phyloP scores from a whole-genome alignment of 768 basidiomycete genomes.

The Clathrus columnatus region DNA sequence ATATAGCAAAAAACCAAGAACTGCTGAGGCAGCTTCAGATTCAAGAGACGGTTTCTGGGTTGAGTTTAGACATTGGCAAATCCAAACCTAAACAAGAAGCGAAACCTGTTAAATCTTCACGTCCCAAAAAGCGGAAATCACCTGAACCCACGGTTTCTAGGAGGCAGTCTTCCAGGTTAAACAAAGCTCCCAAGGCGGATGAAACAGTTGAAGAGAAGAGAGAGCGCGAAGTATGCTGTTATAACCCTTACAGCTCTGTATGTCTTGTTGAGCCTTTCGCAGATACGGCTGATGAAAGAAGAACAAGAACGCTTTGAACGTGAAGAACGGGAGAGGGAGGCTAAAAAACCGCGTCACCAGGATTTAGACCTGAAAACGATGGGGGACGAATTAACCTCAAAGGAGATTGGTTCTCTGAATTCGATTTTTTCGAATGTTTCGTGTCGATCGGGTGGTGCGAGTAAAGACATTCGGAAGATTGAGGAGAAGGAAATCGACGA shows the following conservation, averaged over 20 bases:
- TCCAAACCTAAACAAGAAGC: conserved; percentile 33
- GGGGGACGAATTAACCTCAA: conserved; percentile 37
- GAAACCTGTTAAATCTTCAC: conserved; percentile 55
- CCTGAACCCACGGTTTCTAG: conserved; percentile 37
- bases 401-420: conserved; percentile 40
- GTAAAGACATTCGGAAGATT: conserved; percentile 31
- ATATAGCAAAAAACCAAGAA: conserved; percentile 72
- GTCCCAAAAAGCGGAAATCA: conserved; percentile 44
- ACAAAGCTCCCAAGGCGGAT: conserved; percentile 35
- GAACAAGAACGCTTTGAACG: conserved; percentile 54
- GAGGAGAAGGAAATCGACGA: conserved; percentile 42
- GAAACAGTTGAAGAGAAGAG: conserved; percentile 58
- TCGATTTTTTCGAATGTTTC: conserved; percentile 31
- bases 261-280: conserved; percentile 35
- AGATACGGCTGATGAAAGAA: conserved; percentile 40
- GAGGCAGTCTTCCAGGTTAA: conserved; percentile 59
- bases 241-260: not conserved
- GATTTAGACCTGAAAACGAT: conserved; percentile 54
- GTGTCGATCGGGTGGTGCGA: conserved; percentile 37
- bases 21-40: conserved; percentile 66
- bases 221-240: conserved; percentile 52
- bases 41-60: conserved; percentile 44
- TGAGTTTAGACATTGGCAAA: conserved; percentile 29
- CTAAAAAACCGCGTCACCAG: conserved; percentile 60
- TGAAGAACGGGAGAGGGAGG: conserved; percentile 52